Percentiles rank a stretch among this genome's conserved stretches.
Conservation (phyloP, 2,329 filamentous ascomycete genomes). For the Volutella citrinella region DNA sequence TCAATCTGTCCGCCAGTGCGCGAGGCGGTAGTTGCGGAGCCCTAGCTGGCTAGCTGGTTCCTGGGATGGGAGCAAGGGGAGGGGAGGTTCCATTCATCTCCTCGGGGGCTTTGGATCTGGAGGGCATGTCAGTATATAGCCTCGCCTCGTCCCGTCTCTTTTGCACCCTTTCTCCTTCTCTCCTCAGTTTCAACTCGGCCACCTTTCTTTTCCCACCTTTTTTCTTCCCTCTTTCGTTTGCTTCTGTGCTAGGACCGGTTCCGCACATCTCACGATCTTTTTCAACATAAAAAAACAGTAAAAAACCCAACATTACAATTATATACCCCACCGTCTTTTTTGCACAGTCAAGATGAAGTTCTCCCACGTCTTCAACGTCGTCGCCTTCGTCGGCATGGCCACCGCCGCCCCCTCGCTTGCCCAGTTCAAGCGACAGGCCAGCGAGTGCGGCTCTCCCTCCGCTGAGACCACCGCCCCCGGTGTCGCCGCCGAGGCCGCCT, state of each 20-base stretch:
- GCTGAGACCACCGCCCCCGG: background rate
- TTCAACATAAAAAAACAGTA: background rate
- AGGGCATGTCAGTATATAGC: background rate
- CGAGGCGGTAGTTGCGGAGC: no score
- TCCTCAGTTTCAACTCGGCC: background rate
- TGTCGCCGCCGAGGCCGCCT: constrained; percentile 23
- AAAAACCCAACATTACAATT: constrained; percentile 1
- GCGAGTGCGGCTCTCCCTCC: background rate
- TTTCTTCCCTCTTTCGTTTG: background rate
- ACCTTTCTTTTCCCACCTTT: background rate
- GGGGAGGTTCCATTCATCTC: no score
- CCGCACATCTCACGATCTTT: constrained; percentile 9
- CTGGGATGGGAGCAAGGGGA: no score
- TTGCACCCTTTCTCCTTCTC: background rate
- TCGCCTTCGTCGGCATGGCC: constrained; percentile 28
- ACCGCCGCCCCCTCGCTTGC: constrained; percentile 29
- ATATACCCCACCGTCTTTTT: constrained; percentile 2
- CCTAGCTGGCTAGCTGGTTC: no score
- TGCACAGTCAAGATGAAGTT: constrained; percentile 29
- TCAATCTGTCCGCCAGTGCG: no score
- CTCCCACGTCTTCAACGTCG: constrained; percentile 22
- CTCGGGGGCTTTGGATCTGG: no score
- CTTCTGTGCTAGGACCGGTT: constrained; percentile 10
- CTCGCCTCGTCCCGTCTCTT: background rate
- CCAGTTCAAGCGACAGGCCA: no score